A percentile compares a stretch with the other conserved stretches of the same genome.
phyloP scores from a whole-genome alignment of 2,329 filamentous ascomycete species.

The Cytospora paraplurivora region DNA sequence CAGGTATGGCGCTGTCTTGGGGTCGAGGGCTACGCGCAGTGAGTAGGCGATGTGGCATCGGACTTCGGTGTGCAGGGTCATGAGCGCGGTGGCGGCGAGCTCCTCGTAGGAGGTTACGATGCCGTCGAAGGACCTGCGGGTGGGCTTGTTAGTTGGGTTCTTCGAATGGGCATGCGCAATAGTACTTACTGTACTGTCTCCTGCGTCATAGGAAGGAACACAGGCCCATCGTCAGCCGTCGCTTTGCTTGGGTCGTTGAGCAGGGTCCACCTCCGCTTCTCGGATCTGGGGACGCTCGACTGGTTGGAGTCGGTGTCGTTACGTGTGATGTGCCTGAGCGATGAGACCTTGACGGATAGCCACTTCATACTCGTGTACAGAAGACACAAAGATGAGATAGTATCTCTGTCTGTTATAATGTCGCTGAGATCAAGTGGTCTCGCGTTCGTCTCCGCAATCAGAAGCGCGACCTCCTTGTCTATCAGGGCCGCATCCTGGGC shows the following conservation, averaged over 20 bases:
- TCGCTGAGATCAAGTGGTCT: slow-evolving; percentile 72
- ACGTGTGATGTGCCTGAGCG: slow-evolving; percentile 79
- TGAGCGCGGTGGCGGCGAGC: slow-evolving; percentile 75
- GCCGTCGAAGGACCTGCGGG: slow-evolving; percentile 73
- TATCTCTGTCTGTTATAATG: slow-evolving; percentile 87
- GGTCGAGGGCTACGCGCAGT: slow-evolving; percentile 65
- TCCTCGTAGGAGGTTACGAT: slow-evolving; percentile 82
- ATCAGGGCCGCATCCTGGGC: slow-evolving; percentile 58
- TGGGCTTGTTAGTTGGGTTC: slow-evolving; percentile 6
- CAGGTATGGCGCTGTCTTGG: slow-evolving; percentile 61
- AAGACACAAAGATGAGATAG: slow-evolving; percentile 79
- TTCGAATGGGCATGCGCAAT: not conserved
- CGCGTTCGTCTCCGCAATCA: slow-evolving; percentile 61
- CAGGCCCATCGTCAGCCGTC: slow-evolving; percentile 63
- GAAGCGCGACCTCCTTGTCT: slow-evolving; percentile 61
- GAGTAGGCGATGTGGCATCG: slow-evolving; percentile 84
- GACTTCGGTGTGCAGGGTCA: slow-evolving; percentile 87
- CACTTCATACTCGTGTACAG: slow-evolving; percentile 98
- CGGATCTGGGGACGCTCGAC: slow-evolving; percentile 54
- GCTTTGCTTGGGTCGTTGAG: slow-evolving; percentile 64
- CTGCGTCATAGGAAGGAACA: slow-evolving; percentile 84
- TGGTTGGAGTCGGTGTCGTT: slow-evolving; percentile 68
- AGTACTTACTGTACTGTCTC: slow-evolving; percentile 76
- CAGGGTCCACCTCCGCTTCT: slow-evolving; percentile 81
- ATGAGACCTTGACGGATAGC: slow-evolving; percentile 81